Percentiles rank a stretch among this genome's conserved stretches.
Evolutionary conservation across 169 alveolate species (phyloP).

Genomic region (Cryptosporidium sp.): DNA sequence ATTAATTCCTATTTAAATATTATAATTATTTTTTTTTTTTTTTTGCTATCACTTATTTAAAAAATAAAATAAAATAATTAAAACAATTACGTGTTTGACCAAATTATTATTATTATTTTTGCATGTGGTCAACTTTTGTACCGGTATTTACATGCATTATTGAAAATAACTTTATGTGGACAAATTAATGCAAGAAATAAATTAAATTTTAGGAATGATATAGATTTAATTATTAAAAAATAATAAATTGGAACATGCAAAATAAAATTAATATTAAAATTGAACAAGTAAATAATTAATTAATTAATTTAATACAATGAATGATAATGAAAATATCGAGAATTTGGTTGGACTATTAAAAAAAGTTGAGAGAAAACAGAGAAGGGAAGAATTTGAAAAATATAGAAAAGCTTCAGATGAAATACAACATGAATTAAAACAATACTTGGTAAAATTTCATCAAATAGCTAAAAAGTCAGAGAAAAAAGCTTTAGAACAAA

Average conservation of each 20-base stretch:
- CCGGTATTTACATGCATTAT: constrained; percentile 61
- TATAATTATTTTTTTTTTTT: background rate
- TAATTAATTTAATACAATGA: constrained; percentile 14
- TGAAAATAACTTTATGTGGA: constrained; percentile 11
- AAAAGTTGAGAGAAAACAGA: constrained; percentile 55
- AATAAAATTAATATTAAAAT: background rate
- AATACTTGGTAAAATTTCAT: constrained; percentile 6
- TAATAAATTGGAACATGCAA: background rate
- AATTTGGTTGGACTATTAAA: constrained; percentile 61
- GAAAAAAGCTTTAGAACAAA: constrained; percentile 21
- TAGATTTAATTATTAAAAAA: background rate
- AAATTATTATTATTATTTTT: background rate
- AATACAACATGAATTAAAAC: constrained; percentile 21
- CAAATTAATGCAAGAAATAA: background rate
- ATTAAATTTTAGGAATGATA: background rate
- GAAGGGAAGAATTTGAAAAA: constrained; percentile 53
- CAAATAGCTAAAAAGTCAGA: constrained; percentile 28
- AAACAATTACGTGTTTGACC: constrained; percentile 2
- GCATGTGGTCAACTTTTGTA: constrained; percentile 13
- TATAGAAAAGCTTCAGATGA: constrained; percentile 14
- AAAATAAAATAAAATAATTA: no score
- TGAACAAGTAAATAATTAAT: background rate
- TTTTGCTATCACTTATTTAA: background rate
- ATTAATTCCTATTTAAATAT: background rate
- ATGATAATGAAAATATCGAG: constrained; percentile 55